Evolutionary conservation across 2,329 filamentous ascomycete species (phyloP).

Genomic region (Verruconis gallopava): DNA sequence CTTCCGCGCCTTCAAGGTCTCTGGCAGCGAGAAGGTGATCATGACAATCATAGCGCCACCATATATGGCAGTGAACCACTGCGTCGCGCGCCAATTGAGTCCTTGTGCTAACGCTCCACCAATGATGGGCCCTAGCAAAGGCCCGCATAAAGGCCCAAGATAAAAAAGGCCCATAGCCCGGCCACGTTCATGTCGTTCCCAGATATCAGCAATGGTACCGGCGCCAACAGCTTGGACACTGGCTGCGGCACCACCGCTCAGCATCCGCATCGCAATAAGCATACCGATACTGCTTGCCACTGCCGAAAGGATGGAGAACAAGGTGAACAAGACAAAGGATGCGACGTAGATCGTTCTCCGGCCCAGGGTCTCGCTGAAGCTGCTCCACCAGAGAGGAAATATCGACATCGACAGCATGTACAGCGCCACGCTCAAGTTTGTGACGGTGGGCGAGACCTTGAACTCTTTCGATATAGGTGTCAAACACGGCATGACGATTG

Average conservation of each 20-base stretch:
- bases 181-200: conserved; percentile 25
- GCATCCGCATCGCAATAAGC: conserved; percentile 23
- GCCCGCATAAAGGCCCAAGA: conserved; percentile 25
- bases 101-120: conserved; percentile 22
- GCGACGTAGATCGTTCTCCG: conserved; percentile 24
- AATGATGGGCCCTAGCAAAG: conserved; percentile 25
- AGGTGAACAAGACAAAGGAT: conserved; percentile 22
- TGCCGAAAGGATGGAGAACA: conserved; percentile 22
- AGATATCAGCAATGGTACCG: conserved; percentile 26
- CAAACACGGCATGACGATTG: conserved; percentile 56
- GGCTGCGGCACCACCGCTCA: conserved; percentile 25
- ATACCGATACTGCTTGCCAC: conserved; percentile 24
- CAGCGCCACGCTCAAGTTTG: conserved; percentile 28
- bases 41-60: conserved; percentile 21
- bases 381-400: conserved; percentile 29
- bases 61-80: conserved; percentile 27
- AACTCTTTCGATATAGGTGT: conserved; percentile 22
- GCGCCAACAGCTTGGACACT: conserved; percentile 26
- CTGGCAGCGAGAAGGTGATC: conserved; percentile 23
- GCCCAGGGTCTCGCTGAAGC: conserved; percentile 24
- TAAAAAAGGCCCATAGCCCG: conserved; percentile 27
- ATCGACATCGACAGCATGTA: conserved; percentile 30
- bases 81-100: conserved; percentile 26
- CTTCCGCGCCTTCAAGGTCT: conserved; percentile 16
- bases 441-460: conserved; percentile 19